These are phyloP conservation scores for Candolleomyces aberdarensis DNA, from an alignment of 768 basidiomycete species.

Conservation along the genomic window DNA sequence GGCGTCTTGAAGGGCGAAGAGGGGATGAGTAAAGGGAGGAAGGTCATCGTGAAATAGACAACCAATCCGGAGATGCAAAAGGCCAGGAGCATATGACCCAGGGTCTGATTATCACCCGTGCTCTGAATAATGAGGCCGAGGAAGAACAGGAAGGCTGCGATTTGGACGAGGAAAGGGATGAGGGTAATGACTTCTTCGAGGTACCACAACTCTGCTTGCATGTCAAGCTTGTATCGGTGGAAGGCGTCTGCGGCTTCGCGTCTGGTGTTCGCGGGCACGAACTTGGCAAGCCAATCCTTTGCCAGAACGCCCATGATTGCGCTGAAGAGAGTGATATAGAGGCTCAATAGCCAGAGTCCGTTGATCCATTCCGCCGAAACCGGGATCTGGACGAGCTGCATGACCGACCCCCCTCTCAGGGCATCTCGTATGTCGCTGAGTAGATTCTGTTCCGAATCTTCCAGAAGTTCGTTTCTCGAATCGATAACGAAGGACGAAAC, in stretches of 20 bases:
- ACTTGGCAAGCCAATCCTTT: constrained; percentile 19
- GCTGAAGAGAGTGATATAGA: constrained; percentile 22
- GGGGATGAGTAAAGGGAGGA: constrained; percentile 1
- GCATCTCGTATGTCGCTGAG: constrained; percentile 10
- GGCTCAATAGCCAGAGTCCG: constrained; percentile 23
- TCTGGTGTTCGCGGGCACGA: constrained; percentile 13
- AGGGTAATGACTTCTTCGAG: constrained; percentile 14
- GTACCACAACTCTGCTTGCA: constrained; percentile 14
- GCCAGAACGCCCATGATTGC: constrained; percentile 26
- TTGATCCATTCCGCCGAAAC: constrained; percentile 18
- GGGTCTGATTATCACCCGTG: not conserved
- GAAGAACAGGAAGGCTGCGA: constrained; percentile 18
- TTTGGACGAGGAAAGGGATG: constrained; percentile 16
- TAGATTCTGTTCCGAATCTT: constrained; percentile 15
- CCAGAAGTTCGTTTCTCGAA: constrained; percentile 13
- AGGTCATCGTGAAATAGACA: constrained; percentile 4
- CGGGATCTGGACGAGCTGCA: constrained; percentile 9
- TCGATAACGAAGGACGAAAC: constrained; percentile 20
- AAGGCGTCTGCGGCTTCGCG: constrained; percentile 16
- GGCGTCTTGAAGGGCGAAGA: constrained; percentile 7
- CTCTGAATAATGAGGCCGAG: constrained; percentile 14
- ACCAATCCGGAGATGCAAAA: not conserved
- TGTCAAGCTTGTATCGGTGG: constrained; percentile 16
- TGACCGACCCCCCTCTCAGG: not conserved
- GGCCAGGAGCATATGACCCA: not conserved